Conservation (phyloP, 208 protist genomes). For the Plasmodiophora brassicae region DNA sequence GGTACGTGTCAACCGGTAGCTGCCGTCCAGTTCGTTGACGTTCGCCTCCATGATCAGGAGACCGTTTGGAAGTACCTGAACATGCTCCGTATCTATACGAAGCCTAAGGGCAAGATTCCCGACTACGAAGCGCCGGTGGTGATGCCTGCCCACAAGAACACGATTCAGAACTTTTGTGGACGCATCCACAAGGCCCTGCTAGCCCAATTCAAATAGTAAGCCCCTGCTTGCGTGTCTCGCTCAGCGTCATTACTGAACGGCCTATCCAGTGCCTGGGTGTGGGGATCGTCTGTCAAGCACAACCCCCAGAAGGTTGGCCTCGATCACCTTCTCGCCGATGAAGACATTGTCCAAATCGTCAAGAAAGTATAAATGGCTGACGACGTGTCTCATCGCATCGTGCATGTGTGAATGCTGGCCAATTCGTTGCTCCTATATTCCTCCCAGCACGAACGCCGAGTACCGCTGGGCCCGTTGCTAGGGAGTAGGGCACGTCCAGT, state of each 20-base stretch:
- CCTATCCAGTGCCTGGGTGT: slow-evolving; percentile 35
- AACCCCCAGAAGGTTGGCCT: slow-evolving; percentile 51
- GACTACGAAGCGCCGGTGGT: slow-evolving; percentile 55
- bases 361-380: slow-evolving; percentile 52
- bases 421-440: too few species aligned
- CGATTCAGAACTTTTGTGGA: slow-evolving; percentile 18
- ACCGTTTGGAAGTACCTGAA: slow-evolving; percentile 54
- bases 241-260: not conserved
- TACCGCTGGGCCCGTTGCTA: too few species aligned
- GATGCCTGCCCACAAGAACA: not conserved
- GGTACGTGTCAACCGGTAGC: not conserved
- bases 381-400: too few species aligned
- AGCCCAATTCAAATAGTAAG: slow-evolving; percentile 47
- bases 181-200: slow-evolving; percentile 40
- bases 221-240: not conserved
- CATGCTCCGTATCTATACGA: slow-evolving; percentile 55
- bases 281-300: slow-evolving; percentile 55
- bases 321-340: slow-evolving; percentile 46
- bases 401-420: too few species aligned
- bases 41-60: not conserved
- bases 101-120: slow-evolving; percentile 51
- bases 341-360: slow-evolving; percentile 57
- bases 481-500: too few species aligned
- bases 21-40: not conserved
- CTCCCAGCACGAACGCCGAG: too few species aligned